Evolutionary conservation across 1,284 basidiomycete genomes (phyloP).

Genomic region (Austroboletus novae-zelandiae): DNA sequence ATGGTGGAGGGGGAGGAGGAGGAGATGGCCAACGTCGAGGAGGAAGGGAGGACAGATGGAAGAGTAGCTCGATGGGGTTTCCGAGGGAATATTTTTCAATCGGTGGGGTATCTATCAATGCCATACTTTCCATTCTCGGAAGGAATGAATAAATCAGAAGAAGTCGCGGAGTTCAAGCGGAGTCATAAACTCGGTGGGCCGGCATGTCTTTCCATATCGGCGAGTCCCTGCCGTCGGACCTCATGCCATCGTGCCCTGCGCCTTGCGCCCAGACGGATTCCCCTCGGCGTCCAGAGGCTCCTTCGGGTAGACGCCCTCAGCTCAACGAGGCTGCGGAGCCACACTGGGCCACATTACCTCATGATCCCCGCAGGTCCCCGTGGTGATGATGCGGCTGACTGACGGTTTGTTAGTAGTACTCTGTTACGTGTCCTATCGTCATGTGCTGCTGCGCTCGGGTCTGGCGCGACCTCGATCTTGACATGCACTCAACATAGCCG

Average conservation of each 20-base stretch:
- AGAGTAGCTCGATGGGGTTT: slow-evolving; percentile 18
- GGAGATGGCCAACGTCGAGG: slow-evolving; percentile 32
- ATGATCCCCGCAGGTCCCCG: background rate
- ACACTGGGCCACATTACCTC: background rate
- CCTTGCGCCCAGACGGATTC: slow-evolving; percentile 8
- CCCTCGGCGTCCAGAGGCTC: slow-evolving; percentile 5
- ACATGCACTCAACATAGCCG: background rate
- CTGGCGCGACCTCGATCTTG: slow-evolving; percentile 14
- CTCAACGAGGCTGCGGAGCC: background rate
- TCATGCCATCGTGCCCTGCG: background rate
- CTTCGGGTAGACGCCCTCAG: background rate
- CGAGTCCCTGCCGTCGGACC: no score
- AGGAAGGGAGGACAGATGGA: slow-evolving; percentile 17
- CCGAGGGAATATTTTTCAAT: slow-evolving; percentile 9
- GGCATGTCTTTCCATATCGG: background rate
- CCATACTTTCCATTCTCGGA: slow-evolving; percentile 19
- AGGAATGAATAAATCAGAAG: slow-evolving; percentile 5
- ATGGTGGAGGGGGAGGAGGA: slow-evolving; percentile 35
- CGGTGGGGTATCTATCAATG: slow-evolving; percentile 2
- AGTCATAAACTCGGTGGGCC: slow-evolving; percentile 3
- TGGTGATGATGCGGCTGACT: background rate
- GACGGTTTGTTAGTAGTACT: no score
- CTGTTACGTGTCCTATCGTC: background rate
- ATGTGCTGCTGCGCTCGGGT: background rate
- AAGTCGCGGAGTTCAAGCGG: slow-evolving; percentile 30